Conservation (phyloP, 2,329 filamentous ascomycete genomes). For the Aspergillus tamarii region DNA sequence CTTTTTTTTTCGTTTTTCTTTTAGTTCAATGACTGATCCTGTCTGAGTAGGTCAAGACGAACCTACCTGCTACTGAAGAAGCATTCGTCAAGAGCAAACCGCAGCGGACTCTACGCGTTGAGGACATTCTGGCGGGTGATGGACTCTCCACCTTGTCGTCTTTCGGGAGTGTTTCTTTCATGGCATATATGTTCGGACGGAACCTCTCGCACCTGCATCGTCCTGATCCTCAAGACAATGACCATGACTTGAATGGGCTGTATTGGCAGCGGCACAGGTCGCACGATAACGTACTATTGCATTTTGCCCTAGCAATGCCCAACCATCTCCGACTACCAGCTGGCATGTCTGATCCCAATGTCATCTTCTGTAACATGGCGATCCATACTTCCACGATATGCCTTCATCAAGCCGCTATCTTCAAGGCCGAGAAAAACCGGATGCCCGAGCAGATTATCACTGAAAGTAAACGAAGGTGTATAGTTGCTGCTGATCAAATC, state of each 20-base stretch:
- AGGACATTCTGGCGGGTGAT: slow-evolving; percentile 58
- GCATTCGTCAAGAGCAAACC: slow-evolving; percentile 80
- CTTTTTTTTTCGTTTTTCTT: background rate
- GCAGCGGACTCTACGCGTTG: slow-evolving; percentile 70
- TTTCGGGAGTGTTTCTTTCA: slow-evolving; percentile 77
- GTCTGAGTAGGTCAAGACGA: slow-evolving; percentile 68
- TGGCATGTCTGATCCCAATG: slow-evolving; percentile 77
- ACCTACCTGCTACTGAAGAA: slow-evolving; percentile 81
- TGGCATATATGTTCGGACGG: slow-evolving; percentile 87
- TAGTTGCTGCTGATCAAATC: slow-evolving; percentile 91
- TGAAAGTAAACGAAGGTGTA: slow-evolving; percentile 90
- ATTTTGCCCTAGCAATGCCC: slow-evolving; percentile 83
- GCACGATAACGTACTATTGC: slow-evolving; percentile 87
- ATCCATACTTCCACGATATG: slow-evolving; percentile 96
- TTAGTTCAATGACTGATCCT: slow-evolving; percentile 23
- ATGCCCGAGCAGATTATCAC: slow-evolving; percentile 75
- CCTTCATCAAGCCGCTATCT: slow-evolving; percentile 96
- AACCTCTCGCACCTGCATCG: slow-evolving; percentile 91
- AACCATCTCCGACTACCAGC: slow-evolving; percentile 75
- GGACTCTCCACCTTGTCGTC: slow-evolving; percentile 76
- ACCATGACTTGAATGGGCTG: slow-evolving; percentile 84
- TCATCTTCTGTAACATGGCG: slow-evolving; percentile 94
- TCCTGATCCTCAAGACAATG: slow-evolving; percentile 76
- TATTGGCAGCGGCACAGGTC: slow-evolving; percentile 94
- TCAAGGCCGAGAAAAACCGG: slow-evolving; percentile 89